Base-by-base conservation (phyloP, 2,329 filamentous ascomycete species). In the Colletotrichum karsti region DNA sequence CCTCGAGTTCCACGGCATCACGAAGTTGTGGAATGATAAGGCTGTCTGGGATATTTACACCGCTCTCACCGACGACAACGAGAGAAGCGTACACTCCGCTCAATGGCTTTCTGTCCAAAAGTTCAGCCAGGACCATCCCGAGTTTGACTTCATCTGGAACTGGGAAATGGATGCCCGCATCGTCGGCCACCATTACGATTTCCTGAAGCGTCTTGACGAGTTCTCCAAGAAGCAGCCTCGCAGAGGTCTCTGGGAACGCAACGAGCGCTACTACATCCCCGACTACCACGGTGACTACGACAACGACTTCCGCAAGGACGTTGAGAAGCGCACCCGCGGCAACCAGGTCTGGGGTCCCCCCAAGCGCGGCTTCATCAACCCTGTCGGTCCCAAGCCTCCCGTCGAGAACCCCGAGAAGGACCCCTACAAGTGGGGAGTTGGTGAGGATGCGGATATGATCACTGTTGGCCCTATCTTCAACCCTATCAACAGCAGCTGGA, bases 101-200 rank as follows among this genome's bases (percentile, higher is more conserved):
- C 91, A 93, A 73, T 93, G 91, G 83, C 85, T 93, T 72, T 91
- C 91, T 6, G 85, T 94, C 3, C 92, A 94, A 75, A 91, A 91
- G 79, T 94, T 95, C 75, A 88, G 88, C 66, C 86, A 92, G 73
- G 91, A 92, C 55, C 91, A 94, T 73, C 92, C 92, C 0, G 90
- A 95, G 73, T 96, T 93, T 71, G 92, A 95, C 72, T 94, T 88
- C 73, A 85, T 94, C 72, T 96, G 93, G 92, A 95, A 95, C 77
- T 95, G 92, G 93, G 93, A 96, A 76, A 92, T 94, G 80, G 93
- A 96, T 75, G 90, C 91, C 33, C 87, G 93, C 53, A 92, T 92
- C 74, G 93, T 90, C 0, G 93, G 93, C 8, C 92, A 96, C 70
- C 91, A 94, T 80, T 95, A 95, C 78, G 91, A 95, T 73, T 88